Conservation (phyloP, 2,329 filamentous ascomycete genomes). For the Fusarium lyarnte region DNA sequence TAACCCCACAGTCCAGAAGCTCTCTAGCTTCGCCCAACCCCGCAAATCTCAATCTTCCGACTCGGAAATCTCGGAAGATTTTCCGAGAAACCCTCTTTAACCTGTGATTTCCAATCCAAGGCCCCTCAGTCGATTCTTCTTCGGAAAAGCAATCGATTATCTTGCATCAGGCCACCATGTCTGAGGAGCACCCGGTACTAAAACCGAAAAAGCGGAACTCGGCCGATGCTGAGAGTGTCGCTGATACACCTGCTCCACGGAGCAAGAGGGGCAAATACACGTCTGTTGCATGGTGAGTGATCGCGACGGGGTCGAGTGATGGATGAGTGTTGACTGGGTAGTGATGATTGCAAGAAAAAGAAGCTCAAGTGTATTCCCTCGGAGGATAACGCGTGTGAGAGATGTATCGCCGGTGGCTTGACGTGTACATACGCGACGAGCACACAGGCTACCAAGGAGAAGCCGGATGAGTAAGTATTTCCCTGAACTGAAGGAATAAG, state of each 20-base stretch:
- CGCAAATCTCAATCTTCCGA: neutral
- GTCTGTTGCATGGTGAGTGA: constrained; percentile 49
- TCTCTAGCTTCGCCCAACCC: neutral
- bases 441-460: constrained; percentile 26
- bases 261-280: constrained; percentile 52
- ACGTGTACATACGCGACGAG: constrained; percentile 40
- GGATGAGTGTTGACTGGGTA: constrained; percentile 18
- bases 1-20: neutral
- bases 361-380: constrained; percentile 53
- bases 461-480: constrained; percentile 33
- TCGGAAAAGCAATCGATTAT: constrained; percentile 2
- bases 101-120: neutral
- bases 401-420: constrained; percentile 44
- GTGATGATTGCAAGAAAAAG: constrained; percentile 53
- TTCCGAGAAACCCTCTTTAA: constrained; percentile 22
- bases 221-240: neutral
- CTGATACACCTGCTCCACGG: constrained; percentile 3
- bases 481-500: neutral
- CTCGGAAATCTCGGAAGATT: constrained; percentile 31
- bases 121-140: neutral
- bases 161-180: neutral
- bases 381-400: constrained; percentile 42
- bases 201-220: constrained; percentile 32
- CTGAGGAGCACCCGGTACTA: neutral
- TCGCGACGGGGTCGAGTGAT: accelerated